Conservation (phyloP, 306 rosid species). For the Medicago arabica region DNA sequence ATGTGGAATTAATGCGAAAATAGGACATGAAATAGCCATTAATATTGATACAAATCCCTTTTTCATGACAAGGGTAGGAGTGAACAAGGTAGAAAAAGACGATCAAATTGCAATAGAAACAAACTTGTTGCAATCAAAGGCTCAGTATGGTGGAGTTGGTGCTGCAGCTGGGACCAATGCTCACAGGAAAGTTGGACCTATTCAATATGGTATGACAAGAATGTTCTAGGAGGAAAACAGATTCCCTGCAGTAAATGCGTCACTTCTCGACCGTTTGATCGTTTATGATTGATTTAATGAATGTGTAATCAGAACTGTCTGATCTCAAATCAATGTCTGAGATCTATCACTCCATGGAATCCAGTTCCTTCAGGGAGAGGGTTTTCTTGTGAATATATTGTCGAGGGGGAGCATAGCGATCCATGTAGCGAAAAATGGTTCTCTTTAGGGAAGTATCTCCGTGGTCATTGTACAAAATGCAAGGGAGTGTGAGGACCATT, state of each 20-base stretch:
- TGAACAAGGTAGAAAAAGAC: slow-evolving; percentile 59
- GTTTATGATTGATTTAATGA: background rate
- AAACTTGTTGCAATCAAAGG: slow-evolving; percentile 69
- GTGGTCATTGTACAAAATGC: slow-evolving; percentile 39
- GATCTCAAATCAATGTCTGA: background rate
- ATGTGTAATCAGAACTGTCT: background rate
- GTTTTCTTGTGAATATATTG: slow-evolving; percentile 14
- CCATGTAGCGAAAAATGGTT: background rate
- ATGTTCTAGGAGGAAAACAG: slow-evolving; percentile 57
- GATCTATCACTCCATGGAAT: background rate
- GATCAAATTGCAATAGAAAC: slow-evolving; percentile 70
- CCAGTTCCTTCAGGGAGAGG: slow-evolving; percentile 29
- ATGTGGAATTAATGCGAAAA: slow-evolving; percentile 66
- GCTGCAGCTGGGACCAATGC: slow-evolving; percentile 65
- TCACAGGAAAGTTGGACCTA: slow-evolving; percentile 70
- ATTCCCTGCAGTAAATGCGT: background rate
- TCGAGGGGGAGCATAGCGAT: slow-evolving; percentile 36
- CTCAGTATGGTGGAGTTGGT: slow-evolving; percentile 64
- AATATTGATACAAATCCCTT: slow-evolving; percentile 81
- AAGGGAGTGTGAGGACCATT: slow-evolving; percentile 34
- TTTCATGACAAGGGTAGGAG: slow-evolving; percentile 88
- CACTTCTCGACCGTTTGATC: background rate
- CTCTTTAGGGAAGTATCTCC: slow-evolving; percentile 33
- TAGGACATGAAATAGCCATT: slow-evolving; percentile 75
- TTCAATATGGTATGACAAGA: slow-evolving; percentile 81